Evolutionary conservation across 2,329 filamentous ascomycete genomes (phyloP).

Genomic region (Aspergillus vadensis): DNA sequence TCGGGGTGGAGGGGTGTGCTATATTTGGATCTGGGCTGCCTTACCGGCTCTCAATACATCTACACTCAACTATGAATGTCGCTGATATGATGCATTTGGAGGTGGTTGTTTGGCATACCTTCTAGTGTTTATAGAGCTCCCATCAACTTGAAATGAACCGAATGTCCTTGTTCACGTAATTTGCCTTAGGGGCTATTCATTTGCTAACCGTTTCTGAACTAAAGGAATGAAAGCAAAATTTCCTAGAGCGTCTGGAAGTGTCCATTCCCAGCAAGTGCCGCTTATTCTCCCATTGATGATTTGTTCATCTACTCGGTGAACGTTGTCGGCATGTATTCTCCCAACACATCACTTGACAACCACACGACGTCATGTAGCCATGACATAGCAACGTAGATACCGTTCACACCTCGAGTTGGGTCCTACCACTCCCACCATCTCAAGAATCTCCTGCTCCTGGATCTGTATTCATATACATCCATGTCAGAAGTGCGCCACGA

Average conservation of each 20-base stretch:
- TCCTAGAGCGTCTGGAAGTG: too few relatives aligned
- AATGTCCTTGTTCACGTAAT: not conserved
- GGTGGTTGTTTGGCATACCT: too few relatives aligned
- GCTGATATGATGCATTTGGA: too few relatives aligned
- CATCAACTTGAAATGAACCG: too few relatives aligned
- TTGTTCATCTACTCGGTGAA: not conserved
- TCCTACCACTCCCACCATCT: too few relatives aligned
- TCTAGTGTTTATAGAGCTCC: too few relatives aligned
- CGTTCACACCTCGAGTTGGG: not conserved
- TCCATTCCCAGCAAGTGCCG: not conserved
- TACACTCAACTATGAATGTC: too few relatives aligned
- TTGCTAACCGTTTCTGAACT: not conserved
- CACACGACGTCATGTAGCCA: not conserved
- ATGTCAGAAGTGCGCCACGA: not conserved
- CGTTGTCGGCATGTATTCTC: not conserved
- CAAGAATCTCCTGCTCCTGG: not conserved
- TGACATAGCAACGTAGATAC: not conserved
- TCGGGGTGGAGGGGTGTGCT: not conserved
- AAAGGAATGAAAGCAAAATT: not conserved
- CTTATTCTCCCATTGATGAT: not conserved
- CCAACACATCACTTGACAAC: not conserved
- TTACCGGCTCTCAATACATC: too few relatives aligned
- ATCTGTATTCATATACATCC: not conserved
- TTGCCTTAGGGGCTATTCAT: too few relatives aligned
- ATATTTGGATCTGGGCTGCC: not conserved